Percentiles rank a stretch among this genome's conserved stretches.
These are phyloP conservation scores for Senecio squalidus DNA, from an alignment of 140 eudicot species.

Conservation along the genomic window DNA sequence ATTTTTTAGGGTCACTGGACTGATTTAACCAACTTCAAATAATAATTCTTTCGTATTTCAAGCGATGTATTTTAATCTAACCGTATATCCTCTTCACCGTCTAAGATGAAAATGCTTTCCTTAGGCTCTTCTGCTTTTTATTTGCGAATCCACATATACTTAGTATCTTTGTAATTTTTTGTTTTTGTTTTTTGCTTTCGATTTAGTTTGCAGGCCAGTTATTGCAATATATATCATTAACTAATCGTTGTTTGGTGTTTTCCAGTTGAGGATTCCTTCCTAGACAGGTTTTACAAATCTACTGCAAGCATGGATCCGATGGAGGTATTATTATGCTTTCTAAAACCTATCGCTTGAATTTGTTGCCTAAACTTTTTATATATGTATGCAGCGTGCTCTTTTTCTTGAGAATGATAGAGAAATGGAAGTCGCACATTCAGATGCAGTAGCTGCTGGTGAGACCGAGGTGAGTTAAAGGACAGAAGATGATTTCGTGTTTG, in stretches of 20 bases:
- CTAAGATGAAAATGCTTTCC: neutral
- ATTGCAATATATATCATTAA: neutral
- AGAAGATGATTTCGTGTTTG: neutral
- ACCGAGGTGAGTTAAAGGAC: conserved; percentile 60
- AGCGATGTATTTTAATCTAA: neutral
- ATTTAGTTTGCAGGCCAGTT: neutral
- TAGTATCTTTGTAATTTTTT: too few species aligned
- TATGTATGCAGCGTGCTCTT: conserved; percentile 67
- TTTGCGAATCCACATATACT: neutral
- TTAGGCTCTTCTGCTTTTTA: too few species aligned
- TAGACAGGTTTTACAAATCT: conserved; percentile 75
- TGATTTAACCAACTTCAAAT: neutral
- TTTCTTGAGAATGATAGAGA: conserved; percentile 87
- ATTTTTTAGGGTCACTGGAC: too few species aligned
- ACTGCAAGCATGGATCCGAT: conserved; percentile 77
- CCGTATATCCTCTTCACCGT: neutral
- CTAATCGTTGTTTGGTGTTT: conserved; percentile 11
- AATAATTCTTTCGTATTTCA: neutral
- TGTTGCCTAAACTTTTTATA: neutral
- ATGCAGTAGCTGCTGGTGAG: conserved; percentile 98
- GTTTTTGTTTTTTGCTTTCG: too few species aligned
- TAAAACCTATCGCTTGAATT: neutral
- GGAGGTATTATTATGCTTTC: conserved; percentile 45
- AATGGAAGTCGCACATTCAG: conserved; percentile 97
- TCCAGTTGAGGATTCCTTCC: conserved; percentile 74